phyloP scores from a whole-genome alignment of 768 basidiomycete genomes.

The Cubamyces lactineus region DNA sequence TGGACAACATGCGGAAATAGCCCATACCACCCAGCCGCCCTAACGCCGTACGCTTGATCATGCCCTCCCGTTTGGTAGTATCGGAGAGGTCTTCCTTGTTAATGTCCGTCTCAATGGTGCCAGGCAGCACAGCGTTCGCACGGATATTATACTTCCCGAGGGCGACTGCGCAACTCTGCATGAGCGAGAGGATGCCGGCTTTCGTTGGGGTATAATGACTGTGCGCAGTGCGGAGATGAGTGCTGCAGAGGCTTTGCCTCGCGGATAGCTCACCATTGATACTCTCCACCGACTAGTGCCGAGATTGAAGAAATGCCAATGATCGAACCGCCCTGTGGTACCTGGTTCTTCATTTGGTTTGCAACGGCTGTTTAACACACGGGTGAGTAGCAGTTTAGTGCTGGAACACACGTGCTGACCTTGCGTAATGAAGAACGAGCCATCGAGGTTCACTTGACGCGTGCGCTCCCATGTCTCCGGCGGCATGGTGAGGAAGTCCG shows the following conservation, averaged over 20 bases:
- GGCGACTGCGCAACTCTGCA: conserved; percentile 80
- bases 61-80: conserved; percentile 58
- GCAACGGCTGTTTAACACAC: conserved; percentile 54
- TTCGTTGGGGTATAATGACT: conserved; percentile 83
- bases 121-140: conserved; percentile 72
- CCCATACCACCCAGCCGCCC: conserved; percentile 64
- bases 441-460: conserved; percentile 74
- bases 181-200: conserved; percentile 74
- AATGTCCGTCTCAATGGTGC: conserved; percentile 77
- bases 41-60: conserved; percentile 65
- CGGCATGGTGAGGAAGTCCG: conserved; percentile 73
- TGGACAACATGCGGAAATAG: neutral
- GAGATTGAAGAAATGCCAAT: conserved; percentile 81
- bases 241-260: neutral
- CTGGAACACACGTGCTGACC: conserved; percentile 37
- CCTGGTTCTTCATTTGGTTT: conserved; percentile 72
- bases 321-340: conserved; percentile 72
- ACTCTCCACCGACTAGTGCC: conserved; percentile 74
- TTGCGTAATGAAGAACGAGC: conserved; percentile 72
- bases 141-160: conserved; percentile 78
- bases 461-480: conserved; percentile 64
- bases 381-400: neutral
- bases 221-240: neutral
- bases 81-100: conserved; percentile 76
- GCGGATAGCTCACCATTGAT: conserved; percentile 52